phyloP scores from a whole-genome alignment of 192 early-diverging fungal species.

The Coemansia sp. region DNA sequence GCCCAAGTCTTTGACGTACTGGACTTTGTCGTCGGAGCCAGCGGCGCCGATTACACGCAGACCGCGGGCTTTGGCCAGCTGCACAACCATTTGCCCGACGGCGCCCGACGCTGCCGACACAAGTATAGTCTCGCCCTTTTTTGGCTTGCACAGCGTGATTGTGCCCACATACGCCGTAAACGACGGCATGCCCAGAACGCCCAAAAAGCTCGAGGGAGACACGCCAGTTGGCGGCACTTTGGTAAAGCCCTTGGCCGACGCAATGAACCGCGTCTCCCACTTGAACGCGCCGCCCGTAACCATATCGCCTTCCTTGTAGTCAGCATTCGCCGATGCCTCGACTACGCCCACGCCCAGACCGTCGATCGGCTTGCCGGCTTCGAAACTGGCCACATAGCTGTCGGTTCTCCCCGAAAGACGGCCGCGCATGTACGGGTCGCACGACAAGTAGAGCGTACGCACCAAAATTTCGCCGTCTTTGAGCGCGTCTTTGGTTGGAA shows the following conservation, averaged over 20 bases:
- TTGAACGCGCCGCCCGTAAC: constrained; percentile 58
- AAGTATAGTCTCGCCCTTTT: constrained; percentile 79
- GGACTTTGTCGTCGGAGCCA: constrained; percentile 82
- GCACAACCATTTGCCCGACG: constrained; percentile 77
- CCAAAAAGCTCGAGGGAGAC: constrained; percentile 15
- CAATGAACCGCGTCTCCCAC: constrained; percentile 64
- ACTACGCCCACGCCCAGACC: constrained; percentile 59
- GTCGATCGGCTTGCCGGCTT: constrained; percentile 56
- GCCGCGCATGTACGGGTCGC: constrained; percentile 79
- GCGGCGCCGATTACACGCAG: constrained; percentile 82
- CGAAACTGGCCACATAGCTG: constrained; percentile 59
- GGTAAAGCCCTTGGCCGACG: constrained; percentile 21
- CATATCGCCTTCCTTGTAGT: constrained; percentile 61
- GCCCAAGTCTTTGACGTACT: constrained; percentile 64
- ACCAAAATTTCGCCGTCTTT: constrained; percentile 44
- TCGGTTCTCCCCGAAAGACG: constrained; percentile 37
- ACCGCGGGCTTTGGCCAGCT: constrained; percentile 75
- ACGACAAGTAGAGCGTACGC: constrained; percentile 66
- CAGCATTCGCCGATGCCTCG: constrained; percentile 61
- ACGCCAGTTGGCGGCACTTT: constrained; percentile 14
- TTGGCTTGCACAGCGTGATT: constrained; percentile 65
- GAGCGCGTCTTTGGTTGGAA: constrained; percentile 27
- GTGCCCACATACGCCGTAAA: constrained; percentile 76
- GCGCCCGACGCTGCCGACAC: constrained; percentile 82
- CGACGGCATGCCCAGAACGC: constrained; percentile 79